These are phyloP conservation scores for Colletotrichum trifolii DNA, from an alignment of 2,329 filamentous ascomycete species.

Conservation along the genomic window DNA sequence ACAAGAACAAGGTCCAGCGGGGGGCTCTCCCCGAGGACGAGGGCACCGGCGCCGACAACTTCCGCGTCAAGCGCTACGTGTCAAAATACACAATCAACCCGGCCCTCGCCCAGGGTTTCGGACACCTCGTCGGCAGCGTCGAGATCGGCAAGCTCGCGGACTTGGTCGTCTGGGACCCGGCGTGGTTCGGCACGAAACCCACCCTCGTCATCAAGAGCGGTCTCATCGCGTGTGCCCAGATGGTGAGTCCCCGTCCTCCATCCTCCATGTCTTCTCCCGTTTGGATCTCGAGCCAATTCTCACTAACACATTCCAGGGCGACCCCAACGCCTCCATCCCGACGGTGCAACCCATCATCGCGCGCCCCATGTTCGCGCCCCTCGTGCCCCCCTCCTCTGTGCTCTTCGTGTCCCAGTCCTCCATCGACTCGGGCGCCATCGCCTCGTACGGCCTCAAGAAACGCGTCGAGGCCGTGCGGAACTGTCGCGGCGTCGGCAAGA, in stretches of 20 bases:
- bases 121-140: conserved; percentile 85
- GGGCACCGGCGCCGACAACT: conserved; percentile 85
- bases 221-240: conserved; percentile 83
- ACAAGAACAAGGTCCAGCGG: conserved; percentile 94
- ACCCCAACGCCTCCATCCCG: conserved; percentile 86
- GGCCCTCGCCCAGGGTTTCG: conserved; percentile 89
- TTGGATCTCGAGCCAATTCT: conserved; percentile 9
- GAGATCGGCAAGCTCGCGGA: conserved; percentile 93
- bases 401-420: conserved; percentile 85
- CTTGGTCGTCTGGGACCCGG: conserved; percentile 86
- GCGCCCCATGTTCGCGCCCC: conserved; percentile 85
- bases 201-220: conserved; percentile 86
- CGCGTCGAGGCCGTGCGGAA: conserved; percentile 82
- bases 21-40: conserved; percentile 82
- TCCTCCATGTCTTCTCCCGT: conserved; percentile 1
- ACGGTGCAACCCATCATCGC: conserved; percentile 87
- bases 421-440: conserved; percentile 73
- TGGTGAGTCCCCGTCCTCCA: conserved; percentile 66
- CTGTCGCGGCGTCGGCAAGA: conserved; percentile 81
- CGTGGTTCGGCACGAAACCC: conserved; percentile 90
- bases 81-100: conserved; percentile 98
- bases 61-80: conserved; percentile 90
- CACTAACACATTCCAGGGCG: conserved; percentile 63
- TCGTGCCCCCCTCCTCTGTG: conserved; percentile 78
- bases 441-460: conserved; percentile 81